These are phyloP conservation scores for Stropharia rugosoannulata DNA, from an alignment of 768 basidiomycete species.

Conservation along the genomic window DNA sequence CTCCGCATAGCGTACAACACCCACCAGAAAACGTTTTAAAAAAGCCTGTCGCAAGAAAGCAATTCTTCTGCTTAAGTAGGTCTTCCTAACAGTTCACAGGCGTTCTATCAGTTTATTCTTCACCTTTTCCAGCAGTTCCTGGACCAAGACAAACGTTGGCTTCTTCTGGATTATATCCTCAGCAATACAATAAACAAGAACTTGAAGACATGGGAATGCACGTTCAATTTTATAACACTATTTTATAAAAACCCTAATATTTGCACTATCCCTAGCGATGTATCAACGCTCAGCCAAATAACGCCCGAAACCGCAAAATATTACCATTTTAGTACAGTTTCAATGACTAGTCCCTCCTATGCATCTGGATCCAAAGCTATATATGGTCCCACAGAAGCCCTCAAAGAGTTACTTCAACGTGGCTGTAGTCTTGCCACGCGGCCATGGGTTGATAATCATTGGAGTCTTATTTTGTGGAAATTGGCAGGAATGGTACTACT, in stretches of 20 bases:
- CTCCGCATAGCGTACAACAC: conserved; percentile 8
- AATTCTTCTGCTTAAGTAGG: conserved; percentile 49
- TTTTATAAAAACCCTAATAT: conserved; percentile 2
- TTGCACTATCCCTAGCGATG: conserved; percentile 35
- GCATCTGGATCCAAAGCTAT: conserved; percentile 14
- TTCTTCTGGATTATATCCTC: conserved; percentile 52
- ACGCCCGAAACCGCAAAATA: conserved; percentile 54
- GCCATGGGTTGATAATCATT: conserved; percentile 92
- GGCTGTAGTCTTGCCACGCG: conserved; percentile 72
- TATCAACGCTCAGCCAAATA: conserved; percentile 51
- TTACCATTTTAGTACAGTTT: conserved; percentile 54
- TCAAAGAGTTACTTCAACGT: conserved; percentile 48
- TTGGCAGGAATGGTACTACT: conserved; percentile 80
- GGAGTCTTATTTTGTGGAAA: conserved; percentile 92
- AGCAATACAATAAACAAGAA: conserved; percentile 39
- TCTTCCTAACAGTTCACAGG: background rate
- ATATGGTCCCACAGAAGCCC: conserved; percentile 51
- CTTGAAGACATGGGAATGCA: conserved; percentile 55
- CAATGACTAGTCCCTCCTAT: conserved; percentile 23
- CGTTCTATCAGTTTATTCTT: background rate
- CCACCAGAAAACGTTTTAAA: conserved; percentile 4
- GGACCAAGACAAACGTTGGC: conserved; percentile 38
- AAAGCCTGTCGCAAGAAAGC: conserved; percentile 7
- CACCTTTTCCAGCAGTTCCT: conserved; percentile 4
- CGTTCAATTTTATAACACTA: conserved; percentile 15